phyloP scores from a whole-genome alignment of 1,284 basidiomycete genomes.

The Porogramme epimiltina region DNA sequence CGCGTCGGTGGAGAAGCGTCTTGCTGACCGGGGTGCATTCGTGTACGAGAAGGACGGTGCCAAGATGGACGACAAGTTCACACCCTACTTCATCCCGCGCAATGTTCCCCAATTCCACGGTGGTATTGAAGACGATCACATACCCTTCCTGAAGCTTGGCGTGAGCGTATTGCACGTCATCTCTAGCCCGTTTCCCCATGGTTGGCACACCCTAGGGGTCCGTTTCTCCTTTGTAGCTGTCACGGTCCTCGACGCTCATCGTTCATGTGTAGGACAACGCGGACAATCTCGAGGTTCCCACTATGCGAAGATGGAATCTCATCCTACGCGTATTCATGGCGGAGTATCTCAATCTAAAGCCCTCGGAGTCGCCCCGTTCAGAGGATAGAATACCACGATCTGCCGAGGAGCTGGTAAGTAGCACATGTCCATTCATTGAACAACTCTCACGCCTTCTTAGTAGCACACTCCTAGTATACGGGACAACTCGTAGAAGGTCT shows the following conservation, averaged over 20 bases:
- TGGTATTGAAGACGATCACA: conserved; percentile 92
- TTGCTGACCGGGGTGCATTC: conserved; percentile 65
- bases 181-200: conserved; percentile 84
- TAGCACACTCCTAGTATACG: conserved; percentile 6
- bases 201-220: conserved; percentile 88
- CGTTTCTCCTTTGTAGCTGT: conserved; percentile 23
- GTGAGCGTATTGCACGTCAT: conserved; percentile 94
- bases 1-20: conserved; percentile 63
- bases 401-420: conserved; percentile 23
- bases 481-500: background rate
- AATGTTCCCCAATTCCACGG: conserved; percentile 42
- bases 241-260: background rate
- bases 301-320: conserved; percentile 89
- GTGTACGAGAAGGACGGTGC: conserved; percentile 41
- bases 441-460: conserved; percentile 10
- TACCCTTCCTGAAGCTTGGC: conserved; percentile 85
- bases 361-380: conserved; percentile 24
- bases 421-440: background rate
- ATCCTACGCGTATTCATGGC: conserved; percentile 87
- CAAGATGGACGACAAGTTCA: conserved; percentile 48
- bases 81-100: conserved; percentile 66
- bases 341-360: conserved; percentile 84
- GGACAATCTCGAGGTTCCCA: conserved; percentile 82
- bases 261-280: conserved; percentile 75
- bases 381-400: conserved; percentile 12